Percentiles rank a stretch among this genome's conserved stretches.
Conservation (phyloP, 228 moss, liverwort and hornwort species). For the Sphagnum fallax region DNA sequence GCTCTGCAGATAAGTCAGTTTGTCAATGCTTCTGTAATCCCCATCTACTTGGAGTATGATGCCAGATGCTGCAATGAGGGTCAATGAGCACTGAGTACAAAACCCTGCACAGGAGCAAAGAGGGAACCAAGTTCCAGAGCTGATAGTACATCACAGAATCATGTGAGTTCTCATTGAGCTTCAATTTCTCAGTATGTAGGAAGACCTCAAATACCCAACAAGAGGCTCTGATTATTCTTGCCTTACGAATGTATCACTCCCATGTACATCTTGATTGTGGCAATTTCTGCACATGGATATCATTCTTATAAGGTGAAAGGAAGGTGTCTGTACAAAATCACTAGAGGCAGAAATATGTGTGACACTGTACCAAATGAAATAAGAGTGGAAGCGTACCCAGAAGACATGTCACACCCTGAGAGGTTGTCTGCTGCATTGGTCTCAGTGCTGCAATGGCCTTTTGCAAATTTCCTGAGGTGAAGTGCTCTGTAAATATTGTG, state of each 20-base stretch:
- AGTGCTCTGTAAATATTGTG: constrained; percentile 57
- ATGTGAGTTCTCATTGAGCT: neutral
- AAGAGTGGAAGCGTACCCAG: constrained; percentile 38
- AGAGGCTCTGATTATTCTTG: neutral
- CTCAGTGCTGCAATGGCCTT: constrained; percentile 80
- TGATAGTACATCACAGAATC: neutral
- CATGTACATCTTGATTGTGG: neutral
- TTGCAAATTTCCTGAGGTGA: constrained; percentile 55
- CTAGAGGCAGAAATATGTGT: neutral
- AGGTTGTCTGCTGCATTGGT: constrained; percentile 61
- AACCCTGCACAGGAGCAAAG: constrained; percentile 39
- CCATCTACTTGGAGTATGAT: constrained; percentile 41
- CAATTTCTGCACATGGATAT: neutral
- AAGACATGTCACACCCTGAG: constrained; percentile 80
- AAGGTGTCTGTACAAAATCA: neutral
- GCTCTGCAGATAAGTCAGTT: constrained; percentile 49
- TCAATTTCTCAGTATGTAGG: neutral
- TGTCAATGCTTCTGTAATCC: constrained; percentile 41
- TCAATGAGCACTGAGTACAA: constrained; percentile 49
- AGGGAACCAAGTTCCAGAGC: neutral
- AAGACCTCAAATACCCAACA: neutral
- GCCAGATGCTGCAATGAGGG: constrained; percentile 49
- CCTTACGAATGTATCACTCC: neutral
- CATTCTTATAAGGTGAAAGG: neutral
- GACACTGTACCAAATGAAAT: neutral